Conservation (phyloP, 805 yeast genomes). For the Novakomyces olei region DNA sequence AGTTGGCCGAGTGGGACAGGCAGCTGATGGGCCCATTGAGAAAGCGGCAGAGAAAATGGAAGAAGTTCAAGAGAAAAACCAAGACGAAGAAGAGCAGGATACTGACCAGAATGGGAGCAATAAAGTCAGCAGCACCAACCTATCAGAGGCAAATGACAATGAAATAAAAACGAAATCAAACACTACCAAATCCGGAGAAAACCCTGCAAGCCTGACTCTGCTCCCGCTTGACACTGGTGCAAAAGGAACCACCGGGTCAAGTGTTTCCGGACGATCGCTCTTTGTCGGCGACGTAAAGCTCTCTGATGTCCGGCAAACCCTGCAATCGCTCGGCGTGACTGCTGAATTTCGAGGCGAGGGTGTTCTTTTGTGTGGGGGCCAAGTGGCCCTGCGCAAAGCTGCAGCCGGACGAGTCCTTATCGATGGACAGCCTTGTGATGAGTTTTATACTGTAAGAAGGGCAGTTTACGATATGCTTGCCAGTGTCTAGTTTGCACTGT, state of each 20-base stretch:
- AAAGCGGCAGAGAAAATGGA: not conserved
- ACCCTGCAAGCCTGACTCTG: too few species aligned
- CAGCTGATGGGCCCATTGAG: not conserved
- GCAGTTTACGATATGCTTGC: conserved; percentile 2
- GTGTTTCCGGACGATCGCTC: too few species aligned
- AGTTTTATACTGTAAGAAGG: conserved; percentile 45
- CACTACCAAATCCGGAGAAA: too few species aligned
- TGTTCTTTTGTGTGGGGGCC: conserved; percentile 61
- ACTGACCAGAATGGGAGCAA: too few species aligned
- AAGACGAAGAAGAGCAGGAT: conserved; percentile 6
- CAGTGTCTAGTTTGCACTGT: conserved; percentile 1
- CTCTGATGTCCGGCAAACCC: conserved; percentile 49
- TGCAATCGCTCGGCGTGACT: conserved; percentile 33
- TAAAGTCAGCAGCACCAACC: too few species aligned
- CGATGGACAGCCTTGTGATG: conserved; percentile 55
- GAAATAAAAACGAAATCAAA: too few species aligned
- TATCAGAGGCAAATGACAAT: too few species aligned
- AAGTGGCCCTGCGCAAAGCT: conserved; percentile 51
- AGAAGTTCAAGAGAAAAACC: conserved; percentile 5
- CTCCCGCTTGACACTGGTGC: too few species aligned
- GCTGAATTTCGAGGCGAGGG: conserved; percentile 93
- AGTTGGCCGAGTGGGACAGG: conserved; percentile 32
- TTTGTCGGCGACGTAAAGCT: conserved; percentile 77
- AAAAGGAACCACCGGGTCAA: too few species aligned
- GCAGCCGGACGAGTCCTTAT: conserved; percentile 66